Evolutionary conservation across 441 rosid species (phyloP).

Genomic region (Gossypium armourianum): DNA sequence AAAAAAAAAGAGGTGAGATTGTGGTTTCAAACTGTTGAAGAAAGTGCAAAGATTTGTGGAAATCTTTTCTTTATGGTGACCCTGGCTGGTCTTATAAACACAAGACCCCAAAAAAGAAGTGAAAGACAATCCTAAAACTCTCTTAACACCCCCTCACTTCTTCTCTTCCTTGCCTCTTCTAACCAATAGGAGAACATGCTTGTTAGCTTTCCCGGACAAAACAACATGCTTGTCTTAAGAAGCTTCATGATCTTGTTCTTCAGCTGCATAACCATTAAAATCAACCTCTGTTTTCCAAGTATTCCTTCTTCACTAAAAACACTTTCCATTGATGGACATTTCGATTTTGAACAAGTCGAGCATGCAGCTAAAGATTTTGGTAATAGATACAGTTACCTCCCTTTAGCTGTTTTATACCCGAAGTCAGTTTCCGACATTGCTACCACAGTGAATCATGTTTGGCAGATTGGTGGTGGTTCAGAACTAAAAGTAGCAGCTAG

Average conservation of each 20-base stretch:
- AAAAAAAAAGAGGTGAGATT: constrained; percentile 26
- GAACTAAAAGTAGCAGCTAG: constrained; percentile 79
- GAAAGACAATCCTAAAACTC: constrained; percentile 37
- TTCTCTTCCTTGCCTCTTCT: constrained; percentile 30
- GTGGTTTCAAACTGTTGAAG: constrained; percentile 60
- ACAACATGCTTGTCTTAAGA: constrained; percentile 39
- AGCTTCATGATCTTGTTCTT: constrained; percentile 49
- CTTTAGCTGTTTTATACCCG: constrained; percentile 71
- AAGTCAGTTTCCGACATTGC: constrained; percentile 69
- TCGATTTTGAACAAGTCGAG: constrained; percentile 50
- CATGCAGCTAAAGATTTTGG: constrained; percentile 83
- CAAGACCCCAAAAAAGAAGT: constrained; percentile 30
- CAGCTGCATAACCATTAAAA: constrained; percentile 47
- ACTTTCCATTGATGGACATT: constrained; percentile 56
- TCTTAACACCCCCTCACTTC: constrained; percentile 35
- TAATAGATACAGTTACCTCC: constrained; percentile 50
- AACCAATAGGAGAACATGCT: constrained; percentile 25
- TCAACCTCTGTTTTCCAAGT: constrained; percentile 51
- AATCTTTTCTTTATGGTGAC: constrained; percentile 58
- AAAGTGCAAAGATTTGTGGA: constrained; percentile 61
- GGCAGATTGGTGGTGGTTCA: constrained; percentile 71
- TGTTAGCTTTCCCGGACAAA: constrained; percentile 31
- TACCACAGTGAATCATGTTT: constrained; percentile 51
- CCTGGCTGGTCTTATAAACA: constrained; percentile 41
- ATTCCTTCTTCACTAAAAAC: constrained; percentile 46